Evolutionary conservation across 2,329 filamentous ascomycete genomes (phyloP), one percentile per base, ranked within the genome.

Genomic region (Cytospora chrysosperma): DNA sequence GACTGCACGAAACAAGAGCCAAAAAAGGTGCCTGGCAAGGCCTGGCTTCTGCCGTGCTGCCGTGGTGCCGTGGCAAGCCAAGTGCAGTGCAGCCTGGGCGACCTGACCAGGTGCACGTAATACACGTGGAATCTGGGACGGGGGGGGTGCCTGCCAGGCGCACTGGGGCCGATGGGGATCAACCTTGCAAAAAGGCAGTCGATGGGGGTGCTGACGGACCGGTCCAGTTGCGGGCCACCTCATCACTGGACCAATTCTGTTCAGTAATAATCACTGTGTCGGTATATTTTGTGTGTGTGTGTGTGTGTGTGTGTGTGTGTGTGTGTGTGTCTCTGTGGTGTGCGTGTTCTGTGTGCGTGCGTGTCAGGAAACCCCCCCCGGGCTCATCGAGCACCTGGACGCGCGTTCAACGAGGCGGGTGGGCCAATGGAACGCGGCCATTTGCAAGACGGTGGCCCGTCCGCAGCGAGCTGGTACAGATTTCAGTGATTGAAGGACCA

Each of bases 321-420:
- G 28, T 30, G 28, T 30, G 28, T 30, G 28, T 30, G 28, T 30
- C 4, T 30, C 4, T 30, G 28, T 9, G 4, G 34, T 17, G 34
- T 37, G 17, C 34, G 3, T 37, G 34, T 17, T 4, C 13, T 13
- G 34, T 17, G 13, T n/a, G 37, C 19, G 37, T 47, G 40, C 19
- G 37, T 47, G 40, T 47, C 40, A 61, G 59, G 59, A 34, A 43
- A 34, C 51, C 58, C 58, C 32, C 51, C 51, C 58, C 58, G 58
- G 58, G 32, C 58, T 49, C 27, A 53, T 55, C 59, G 51, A 61
- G 43, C 40, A 50, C 28, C 52, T 55, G 40, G 61, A 66, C 64
- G 64, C 64, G 64, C 64, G 64, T 66, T 55, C 59, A 34, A 27
- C 55, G 52, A 65, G 55, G 40, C 50, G 53, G 40, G 60, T 57